Evolutionary conservation across 352 stramenopile species (phyloP).

Genomic region (Labyrinthula sp.): DNA sequence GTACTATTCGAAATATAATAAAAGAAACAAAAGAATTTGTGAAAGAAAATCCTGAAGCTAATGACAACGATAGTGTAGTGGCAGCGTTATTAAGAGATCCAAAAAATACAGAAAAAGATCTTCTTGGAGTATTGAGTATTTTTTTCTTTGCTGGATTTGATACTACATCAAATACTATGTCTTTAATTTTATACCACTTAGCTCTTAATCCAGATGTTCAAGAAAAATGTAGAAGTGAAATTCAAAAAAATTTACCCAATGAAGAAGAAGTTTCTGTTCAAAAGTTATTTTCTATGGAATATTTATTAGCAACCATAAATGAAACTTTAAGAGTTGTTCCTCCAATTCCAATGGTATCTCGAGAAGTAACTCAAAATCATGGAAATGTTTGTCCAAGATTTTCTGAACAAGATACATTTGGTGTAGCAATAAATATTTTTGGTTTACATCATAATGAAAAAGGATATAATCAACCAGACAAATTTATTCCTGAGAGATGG

Average conservation of each 20-base stretch:
- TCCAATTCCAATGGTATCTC: neutral
- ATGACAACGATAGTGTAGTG: neutral
- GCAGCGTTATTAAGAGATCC: neutral
- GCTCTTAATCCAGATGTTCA: slow-evolving; percentile 1
- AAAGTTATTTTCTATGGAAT: neutral
- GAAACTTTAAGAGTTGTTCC: slow-evolving; percentile 1
- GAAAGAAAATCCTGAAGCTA: neutral
- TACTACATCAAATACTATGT: slow-evolving; percentile 1
- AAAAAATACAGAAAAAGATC: neutral
- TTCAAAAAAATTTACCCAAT: neutral
- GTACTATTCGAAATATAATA: no score
- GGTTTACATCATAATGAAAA: neutral
- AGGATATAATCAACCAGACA: neutral
- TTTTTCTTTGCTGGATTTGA: slow-evolving; percentile 3
- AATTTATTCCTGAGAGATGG: slow-evolving; percentile 1
- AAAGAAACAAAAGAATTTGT: no score
- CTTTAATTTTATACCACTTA: neutral
- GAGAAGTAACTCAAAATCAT: slow-evolving; percentile 1
- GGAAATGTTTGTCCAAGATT: neutral
- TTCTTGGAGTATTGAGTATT: neutral
- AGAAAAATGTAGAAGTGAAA: neutral
- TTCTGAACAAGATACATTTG: neutral
- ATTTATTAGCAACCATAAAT: neutral
- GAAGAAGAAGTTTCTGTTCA: neutral
- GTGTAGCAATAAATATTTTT: neutral